Base-by-base conservation (phyloP, 2,329 filamentous ascomycete species). In the Ceratocystis papillata region DNA sequence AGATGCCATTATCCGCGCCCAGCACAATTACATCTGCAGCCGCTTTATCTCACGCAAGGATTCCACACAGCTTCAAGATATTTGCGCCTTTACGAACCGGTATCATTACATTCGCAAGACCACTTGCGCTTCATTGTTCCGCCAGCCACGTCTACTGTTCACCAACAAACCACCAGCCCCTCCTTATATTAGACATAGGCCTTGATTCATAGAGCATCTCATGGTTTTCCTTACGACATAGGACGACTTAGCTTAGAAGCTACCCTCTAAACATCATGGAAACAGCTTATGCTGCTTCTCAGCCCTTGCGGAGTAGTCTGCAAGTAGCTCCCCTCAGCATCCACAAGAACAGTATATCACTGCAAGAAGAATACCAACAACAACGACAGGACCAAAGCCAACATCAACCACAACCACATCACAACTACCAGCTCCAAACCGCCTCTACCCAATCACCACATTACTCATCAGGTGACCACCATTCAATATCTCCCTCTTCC, bases 251-350 rank as follows among this genome's bases (percentile, higher is more conserved):
- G 65, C 61, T 67, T 67, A 33, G 64, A 53, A 46, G 44, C 64
- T 61, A 65, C 62, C 30, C 3, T 3, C 50, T 55, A 15, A 5
- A 28, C 28, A 59, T 20, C 48, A 63, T 66, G 65, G 50, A 63
- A 28, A 33, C 63, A 50, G 62, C 15, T 20, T 25, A 30, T 53
- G 7, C 62, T 53, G 25, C 28, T 10, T 75, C 78, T 70, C 75
- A 79, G 71, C 73, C 77, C 67, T 76, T 78, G 74, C 79, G 82
- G 75, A 78, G 81, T 73, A 85, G 82, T 77, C 78, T 83, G 64
- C 80, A 83, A 73, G 82, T 85, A 76, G 83, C 83, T 72, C 83
- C 84, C 67, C 76, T 86, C 68, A 72, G 79, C 63, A 79, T 85
- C 68, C 75, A 79, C 61, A 84, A 82, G 72, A 72, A 73, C 59